Percentiles rank a stretch among this genome's conserved stretches.
Evolutionary conservation across 352 stramenopile genomes (phyloP).

Genomic region (Pythium phragmiticola): DNA sequence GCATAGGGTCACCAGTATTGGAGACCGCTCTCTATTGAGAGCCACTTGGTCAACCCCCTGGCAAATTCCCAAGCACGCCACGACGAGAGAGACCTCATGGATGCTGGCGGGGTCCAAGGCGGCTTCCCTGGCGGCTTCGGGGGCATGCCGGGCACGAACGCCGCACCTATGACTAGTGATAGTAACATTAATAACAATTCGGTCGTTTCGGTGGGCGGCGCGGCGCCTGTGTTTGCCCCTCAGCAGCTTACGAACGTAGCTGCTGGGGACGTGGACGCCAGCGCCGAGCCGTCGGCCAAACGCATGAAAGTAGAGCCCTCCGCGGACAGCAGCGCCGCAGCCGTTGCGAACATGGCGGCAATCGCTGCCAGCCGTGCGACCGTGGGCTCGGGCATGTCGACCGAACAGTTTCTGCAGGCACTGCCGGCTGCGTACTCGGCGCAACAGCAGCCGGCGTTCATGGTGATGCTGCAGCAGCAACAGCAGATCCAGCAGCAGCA

Average conservation of each 20-base stretch:
- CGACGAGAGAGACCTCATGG: neutral
- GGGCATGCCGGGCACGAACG: neutral
- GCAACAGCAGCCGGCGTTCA: slow-evolving; percentile 23
- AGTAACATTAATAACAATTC: slow-evolving; percentile 27
- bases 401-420: slow-evolving; percentile 37
- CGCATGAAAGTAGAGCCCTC: slow-evolving; percentile 32
- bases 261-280: neutral
- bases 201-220: slow-evolving; percentile 3
- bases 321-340: slow-evolving; percentile 6
- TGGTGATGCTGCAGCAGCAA: slow-evolving; percentile 28
- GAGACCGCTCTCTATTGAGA: slow-evolving; percentile 12
- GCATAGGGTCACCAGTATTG: neutral
- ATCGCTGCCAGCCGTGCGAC: slow-evolving; percentile 27
- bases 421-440: slow-evolving; percentile 29
- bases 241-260: neutral
- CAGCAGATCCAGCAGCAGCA: slow-evolving; percentile 23
- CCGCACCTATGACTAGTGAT: slow-evolving; percentile 19
- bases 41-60: neutral
- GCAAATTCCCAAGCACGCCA: neutral
- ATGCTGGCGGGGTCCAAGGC: neutral
- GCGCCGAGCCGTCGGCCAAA: slow-evolving; percentile 27
- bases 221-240: neutral
- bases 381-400: slow-evolving; percentile 27
- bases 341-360: slow-evolving; percentile 23
- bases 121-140: slow-evolving; percentile 20